A percentile compares a stretch with the other conserved stretches of the same genome.
These are phyloP conservation scores for Nicotiana noctiflora DNA, from an alignment of 257 asterid species.

Conservation along the genomic window DNA sequence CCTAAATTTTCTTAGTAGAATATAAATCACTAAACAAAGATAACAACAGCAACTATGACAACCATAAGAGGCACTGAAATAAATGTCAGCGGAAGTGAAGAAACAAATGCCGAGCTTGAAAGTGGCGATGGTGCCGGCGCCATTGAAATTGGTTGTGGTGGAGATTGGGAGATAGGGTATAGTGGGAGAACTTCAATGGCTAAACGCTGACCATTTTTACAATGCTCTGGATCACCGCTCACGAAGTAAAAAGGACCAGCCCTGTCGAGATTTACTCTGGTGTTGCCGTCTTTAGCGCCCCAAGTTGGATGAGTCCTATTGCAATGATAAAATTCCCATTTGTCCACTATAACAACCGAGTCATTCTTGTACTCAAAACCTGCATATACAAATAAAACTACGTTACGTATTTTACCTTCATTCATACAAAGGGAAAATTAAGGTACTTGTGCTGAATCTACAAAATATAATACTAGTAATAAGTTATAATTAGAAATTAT, in stretches of 20 bases:
- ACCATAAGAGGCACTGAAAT: background rate
- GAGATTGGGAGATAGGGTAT: conserved; percentile 18
- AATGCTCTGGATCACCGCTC: conserved; percentile 51
- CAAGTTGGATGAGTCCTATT: conserved; percentile 38
- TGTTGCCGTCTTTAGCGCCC: conserved; percentile 48
- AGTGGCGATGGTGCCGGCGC: conserved; percentile 29
- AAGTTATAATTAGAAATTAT: too few species aligned
- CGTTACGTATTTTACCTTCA: background rate
- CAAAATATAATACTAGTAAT: too few species aligned
- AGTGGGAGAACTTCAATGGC: conserved; percentile 39
- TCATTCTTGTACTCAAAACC: conserved; percentile 72
- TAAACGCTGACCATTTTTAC: conserved; percentile 50
- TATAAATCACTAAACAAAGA: background rate
- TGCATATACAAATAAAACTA: background rate
- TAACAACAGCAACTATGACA: background rate
- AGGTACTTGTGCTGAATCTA: too few species aligned
- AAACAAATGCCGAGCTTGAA: conserved; percentile 11
- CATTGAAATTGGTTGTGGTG: background rate
- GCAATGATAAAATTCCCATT: conserved; percentile 78
- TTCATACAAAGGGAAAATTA: background rate
- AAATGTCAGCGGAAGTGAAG: background rate
- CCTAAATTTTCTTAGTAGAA: background rate
- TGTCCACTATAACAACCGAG: conserved; percentile 52
- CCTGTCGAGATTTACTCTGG: conserved; percentile 34
- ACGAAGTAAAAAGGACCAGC: conserved; percentile 45